Evolutionary conservation across 2,329 filamentous ascomycete species (phyloP).

Genomic region (Cadophora sp.): DNA sequence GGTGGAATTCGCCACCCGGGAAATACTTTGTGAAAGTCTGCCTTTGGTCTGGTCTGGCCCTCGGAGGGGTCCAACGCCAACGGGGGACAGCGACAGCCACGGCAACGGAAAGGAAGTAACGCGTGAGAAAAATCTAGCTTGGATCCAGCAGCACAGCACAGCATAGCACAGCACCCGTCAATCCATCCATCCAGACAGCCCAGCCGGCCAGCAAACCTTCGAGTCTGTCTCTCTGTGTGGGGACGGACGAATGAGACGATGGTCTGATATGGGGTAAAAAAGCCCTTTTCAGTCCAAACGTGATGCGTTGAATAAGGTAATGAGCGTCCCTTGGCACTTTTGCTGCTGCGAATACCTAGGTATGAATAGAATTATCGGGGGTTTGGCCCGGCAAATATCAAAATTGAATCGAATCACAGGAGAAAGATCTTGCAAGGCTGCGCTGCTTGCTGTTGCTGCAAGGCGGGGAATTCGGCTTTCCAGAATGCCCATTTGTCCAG

Average conservation of each 20-base stretch:
- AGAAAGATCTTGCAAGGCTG: slow-evolving; percentile 15
- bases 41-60: background rate
- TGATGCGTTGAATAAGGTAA: slow-evolving; percentile 19
- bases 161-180: too few relatives aligned
- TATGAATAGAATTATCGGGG: slow-evolving; percentile 10
- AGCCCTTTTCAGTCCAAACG: slow-evolving; percentile 11
- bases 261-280: slow-evolving; percentile 14
- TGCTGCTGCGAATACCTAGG: slow-evolving; percentile 7
- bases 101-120: background rate
- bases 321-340: slow-evolving; percentile 11
- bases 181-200: too few relatives aligned
- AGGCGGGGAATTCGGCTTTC: slow-evolving; percentile 22
- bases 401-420: slow-evolving; percentile 29
- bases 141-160: too few relatives aligned
- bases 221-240: slow-evolving; percentile 6
- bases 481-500: slow-evolving; percentile 26
- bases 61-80: background rate
- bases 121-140: slow-evolving; percentile 11
- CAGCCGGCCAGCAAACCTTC: slow-evolving; percentile 12
- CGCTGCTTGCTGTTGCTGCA: slow-evolving; percentile 11
- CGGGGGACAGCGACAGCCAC: background rate
- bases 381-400: slow-evolving; percentile 25
- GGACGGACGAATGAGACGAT: slow-evolving; percentile 13
- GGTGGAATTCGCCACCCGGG: slow-evolving; percentile 4
- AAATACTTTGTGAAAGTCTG: background rate